Conservation (phyloP, 2,329 filamentous ascomycete genomes). For the Aspergillus fijiensis region DNA sequence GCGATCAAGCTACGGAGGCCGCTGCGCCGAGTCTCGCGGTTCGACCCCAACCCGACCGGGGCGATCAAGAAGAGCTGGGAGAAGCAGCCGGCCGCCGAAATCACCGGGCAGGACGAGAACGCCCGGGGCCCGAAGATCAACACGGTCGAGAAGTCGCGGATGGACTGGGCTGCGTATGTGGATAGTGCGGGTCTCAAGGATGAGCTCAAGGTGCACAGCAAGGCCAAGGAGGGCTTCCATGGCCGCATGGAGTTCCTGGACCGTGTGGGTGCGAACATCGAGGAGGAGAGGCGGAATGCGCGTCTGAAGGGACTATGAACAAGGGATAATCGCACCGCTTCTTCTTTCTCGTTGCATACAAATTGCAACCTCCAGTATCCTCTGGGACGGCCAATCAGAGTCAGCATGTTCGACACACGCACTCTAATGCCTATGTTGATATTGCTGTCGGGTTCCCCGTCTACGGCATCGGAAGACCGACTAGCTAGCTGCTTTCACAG, state of each 20-base stretch:
- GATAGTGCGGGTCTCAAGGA: slow-evolving; percentile 61
- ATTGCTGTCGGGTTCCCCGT: neutral
- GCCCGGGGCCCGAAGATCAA: slow-evolving; percentile 60
- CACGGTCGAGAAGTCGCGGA: slow-evolving; percentile 64
- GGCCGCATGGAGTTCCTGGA: slow-evolving; percentile 63
- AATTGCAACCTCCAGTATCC: too few species aligned
- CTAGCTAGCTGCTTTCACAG: neutral
- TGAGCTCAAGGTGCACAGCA: slow-evolving; percentile 61
- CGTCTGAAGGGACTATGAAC: slow-evolving; percentile 45
- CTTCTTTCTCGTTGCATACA: neutral
- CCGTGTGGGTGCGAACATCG: slow-evolving; percentile 55
- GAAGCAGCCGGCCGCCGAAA: slow-evolving; percentile 33
- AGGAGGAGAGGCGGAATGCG: slow-evolving; percentile 56
- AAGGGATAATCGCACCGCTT: neutral
- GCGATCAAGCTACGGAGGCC: slow-evolving; percentile 37
- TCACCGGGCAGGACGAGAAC: slow-evolving; percentile 27
- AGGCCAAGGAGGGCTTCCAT: slow-evolving; percentile 62
- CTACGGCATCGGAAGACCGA: neutral
- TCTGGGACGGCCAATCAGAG: neutral
- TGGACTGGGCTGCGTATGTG: slow-evolving; percentile 66
- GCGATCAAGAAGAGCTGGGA: slow-evolving; percentile 46
- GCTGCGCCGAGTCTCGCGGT: slow-evolving; percentile 45
- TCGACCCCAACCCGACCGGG: slow-evolving; percentile 48
- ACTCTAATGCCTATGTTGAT: neutral
- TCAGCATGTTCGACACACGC: neutral